Conservation (phyloP, 192 early-diverging fungal genomes). For the Coemansia sp. region DNA sequence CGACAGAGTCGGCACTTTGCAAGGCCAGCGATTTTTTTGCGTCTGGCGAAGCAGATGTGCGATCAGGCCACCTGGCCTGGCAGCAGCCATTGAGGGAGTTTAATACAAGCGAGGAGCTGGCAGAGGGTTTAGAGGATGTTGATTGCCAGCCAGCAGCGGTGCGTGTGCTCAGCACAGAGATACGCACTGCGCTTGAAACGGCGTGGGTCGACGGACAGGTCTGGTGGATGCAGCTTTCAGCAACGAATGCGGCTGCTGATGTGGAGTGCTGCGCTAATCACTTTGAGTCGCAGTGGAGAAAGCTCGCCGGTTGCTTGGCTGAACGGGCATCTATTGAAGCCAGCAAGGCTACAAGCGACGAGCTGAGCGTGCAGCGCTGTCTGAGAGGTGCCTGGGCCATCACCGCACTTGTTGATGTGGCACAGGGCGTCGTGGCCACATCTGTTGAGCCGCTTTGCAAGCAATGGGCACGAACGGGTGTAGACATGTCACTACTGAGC, state of each 20-base stretch:
- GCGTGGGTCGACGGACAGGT: conserved; percentile 29
- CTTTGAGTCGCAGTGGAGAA: conserved; percentile 30
- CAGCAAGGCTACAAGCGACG: too few species aligned
- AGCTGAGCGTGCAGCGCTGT: too few species aligned
- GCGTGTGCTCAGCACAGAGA: conserved; percentile 19
- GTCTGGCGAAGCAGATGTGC: conserved; percentile 6
- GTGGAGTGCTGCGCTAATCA: conserved; percentile 11
- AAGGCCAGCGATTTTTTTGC: conserved; percentile 13
- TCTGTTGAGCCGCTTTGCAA: too few species aligned
- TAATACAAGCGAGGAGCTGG: too few species aligned
- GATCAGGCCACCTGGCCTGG: conserved; percentile 35
- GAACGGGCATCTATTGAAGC: too few species aligned
- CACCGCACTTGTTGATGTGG: too few species aligned
- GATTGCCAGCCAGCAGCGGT: conserved; percentile 3
- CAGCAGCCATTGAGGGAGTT: too few species aligned
- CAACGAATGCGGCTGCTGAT: conserved; percentile 19
- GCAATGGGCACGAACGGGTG: too few species aligned
- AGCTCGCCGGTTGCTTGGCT: too few species aligned
- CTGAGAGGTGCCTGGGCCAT: too few species aligned
- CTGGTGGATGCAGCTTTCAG: conserved; percentile 47
- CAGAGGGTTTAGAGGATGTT: neutral
- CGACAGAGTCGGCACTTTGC: conserved; percentile 14
- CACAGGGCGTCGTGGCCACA: too few species aligned
- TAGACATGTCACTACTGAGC: too few species aligned
- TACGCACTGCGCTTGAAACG: conserved; percentile 7